A percentile compares a stretch with the other conserved stretches of the same genome.
These are phyloP conservation scores for Colletotrichum simmondsii DNA, from an alignment of 2,329 filamentous ascomycete genomes.

Conservation along the genomic window DNA sequence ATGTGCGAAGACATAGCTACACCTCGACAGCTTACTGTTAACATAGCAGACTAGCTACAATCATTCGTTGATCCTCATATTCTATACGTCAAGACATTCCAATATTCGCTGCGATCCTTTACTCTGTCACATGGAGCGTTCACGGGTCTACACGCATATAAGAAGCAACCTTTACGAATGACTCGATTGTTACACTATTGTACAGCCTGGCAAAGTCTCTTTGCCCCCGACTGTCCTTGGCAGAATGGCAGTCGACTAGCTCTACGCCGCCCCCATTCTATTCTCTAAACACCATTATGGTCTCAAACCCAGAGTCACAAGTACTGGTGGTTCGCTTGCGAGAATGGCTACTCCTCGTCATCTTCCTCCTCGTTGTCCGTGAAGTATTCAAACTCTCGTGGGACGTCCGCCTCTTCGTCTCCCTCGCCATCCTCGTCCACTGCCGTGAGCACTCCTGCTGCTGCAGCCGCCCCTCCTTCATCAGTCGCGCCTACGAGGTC, in stretches of 20 bases:
- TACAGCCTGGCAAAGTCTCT: conserved; percentile 9
- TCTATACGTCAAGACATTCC: background rate
- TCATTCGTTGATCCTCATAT: background rate
- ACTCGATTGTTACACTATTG: conserved; percentile 25
- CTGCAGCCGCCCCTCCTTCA: conserved; percentile 75
- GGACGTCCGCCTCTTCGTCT: conserved; percentile 77
- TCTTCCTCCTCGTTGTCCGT: conserved; percentile 71
- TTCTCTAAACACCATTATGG: conserved; percentile 17
- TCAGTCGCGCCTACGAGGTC: conserved; percentile 48
- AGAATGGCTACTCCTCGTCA: conserved; percentile 42
- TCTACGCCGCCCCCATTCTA: conserved; percentile 15
- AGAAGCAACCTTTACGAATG: background rate
- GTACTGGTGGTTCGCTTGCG: background rate
- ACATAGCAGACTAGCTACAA: background rate
- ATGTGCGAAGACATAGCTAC: background rate
- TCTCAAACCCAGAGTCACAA: conserved; percentile 8
- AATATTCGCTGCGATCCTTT: background rate
- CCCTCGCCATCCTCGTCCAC: conserved; percentile 86
- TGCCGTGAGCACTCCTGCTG: conserved; percentile 84
- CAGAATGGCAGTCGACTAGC: background rate
- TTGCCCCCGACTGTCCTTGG: background rate
- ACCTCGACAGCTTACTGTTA: background rate
- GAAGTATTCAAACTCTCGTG: conserved; percentile 82
- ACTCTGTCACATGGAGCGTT: background rate
- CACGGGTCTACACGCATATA: background rate